Evolutionary conservation across 1,284 basidiomycete species (phyloP).

Genomic region (Sporisorium scitamineum): DNA sequence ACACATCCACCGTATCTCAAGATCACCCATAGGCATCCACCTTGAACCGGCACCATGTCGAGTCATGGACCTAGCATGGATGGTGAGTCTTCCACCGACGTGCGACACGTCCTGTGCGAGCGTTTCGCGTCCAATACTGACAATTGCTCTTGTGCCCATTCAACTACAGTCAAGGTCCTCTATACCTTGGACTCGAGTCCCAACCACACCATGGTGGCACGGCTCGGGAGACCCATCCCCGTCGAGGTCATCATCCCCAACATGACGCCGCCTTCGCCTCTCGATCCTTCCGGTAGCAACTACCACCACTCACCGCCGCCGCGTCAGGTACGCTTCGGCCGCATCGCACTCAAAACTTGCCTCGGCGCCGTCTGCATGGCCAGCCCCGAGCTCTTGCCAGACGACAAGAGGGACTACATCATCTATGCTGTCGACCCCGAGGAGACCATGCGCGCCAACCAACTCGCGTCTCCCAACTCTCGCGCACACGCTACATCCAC

Average conservation of each 20-base stretch:
- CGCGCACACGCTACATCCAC: slow-evolving; percentile 21
- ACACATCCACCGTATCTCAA: slow-evolving; percentile 6
- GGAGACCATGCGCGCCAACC: slow-evolving; percentile 56
- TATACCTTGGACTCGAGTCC: slow-evolving; percentile 66
- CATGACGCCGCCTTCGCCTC: slow-evolving; percentile 41
- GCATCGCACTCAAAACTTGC: slow-evolving; percentile 63
- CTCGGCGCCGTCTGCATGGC: slow-evolving; percentile 66
- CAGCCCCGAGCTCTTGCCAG: slow-evolving; percentile 66
- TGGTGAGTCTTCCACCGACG: slow-evolving; percentile 17
- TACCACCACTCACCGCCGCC: slow-evolving; percentile 25
- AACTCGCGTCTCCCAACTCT: slow-evolving; percentile 37
- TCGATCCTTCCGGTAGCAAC: slow-evolving; percentile 21
- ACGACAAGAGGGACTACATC: slow-evolving; percentile 62
- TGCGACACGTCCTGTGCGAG: not conserved
- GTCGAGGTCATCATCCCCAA: slow-evolving; percentile 58
- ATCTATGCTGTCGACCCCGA: slow-evolving; percentile 68
- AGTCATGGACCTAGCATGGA: slow-evolving; percentile 59
- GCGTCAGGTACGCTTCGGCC: slow-evolving; percentile 54
- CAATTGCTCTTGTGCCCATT: not conserved
- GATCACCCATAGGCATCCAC: not conserved
- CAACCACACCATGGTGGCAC: slow-evolving; percentile 64
- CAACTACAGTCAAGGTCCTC: slow-evolving; percentile 63
- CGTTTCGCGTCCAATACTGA: not conserved
- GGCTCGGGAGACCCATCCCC: slow-evolving; percentile 41
- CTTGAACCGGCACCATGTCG: slow-evolving; percentile 17